phyloP scores from a whole-genome alignment of 2,329 filamentous ascomycete genomes.

The Sphaerulina populicola region DNA sequence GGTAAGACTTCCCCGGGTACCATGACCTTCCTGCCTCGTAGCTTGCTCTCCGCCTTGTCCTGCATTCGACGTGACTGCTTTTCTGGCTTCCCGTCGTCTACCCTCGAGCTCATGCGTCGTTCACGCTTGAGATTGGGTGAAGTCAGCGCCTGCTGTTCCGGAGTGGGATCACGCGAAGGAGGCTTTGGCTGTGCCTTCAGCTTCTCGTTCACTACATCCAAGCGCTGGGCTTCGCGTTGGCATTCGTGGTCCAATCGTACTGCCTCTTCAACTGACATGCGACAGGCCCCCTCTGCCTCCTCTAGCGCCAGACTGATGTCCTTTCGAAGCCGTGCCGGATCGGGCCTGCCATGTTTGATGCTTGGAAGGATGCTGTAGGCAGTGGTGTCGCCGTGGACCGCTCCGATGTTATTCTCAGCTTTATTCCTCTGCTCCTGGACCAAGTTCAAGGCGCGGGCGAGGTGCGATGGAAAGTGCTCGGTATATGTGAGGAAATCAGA shows the following conservation, averaged over 20 bases:
- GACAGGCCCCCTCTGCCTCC: slow-evolving; percentile 29
- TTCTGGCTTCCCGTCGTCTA: slow-evolving; percentile 25
- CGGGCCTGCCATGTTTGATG: slow-evolving; percentile 43
- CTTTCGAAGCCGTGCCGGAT: slow-evolving; percentile 45
- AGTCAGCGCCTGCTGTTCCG: slow-evolving; percentile 30
- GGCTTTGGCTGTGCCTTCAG: slow-evolving; percentile 54
- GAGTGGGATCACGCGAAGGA: slow-evolving; percentile 53
- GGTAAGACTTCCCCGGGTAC: slow-evolving; percentile 40
- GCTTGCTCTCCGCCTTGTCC: slow-evolving; percentile 31
- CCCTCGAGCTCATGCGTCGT: slow-evolving; percentile 25
- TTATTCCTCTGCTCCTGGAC: slow-evolving; percentile 47
- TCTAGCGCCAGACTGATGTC: slow-evolving; percentile 48
- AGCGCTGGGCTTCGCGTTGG: slow-evolving; percentile 40
- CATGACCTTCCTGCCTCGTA: slow-evolving; percentile 34
- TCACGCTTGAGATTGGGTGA: slow-evolving; percentile 32
- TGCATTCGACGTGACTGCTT: slow-evolving; percentile 22
- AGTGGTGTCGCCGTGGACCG: slow-evolving; percentile 43
- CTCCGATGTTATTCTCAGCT: slow-evolving; percentile 37
- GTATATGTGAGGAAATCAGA: slow-evolving; percentile 63
- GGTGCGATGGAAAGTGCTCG: slow-evolving; percentile 58
- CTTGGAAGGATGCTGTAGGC: slow-evolving; percentile 46
- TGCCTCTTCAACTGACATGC: slow-evolving; percentile 33
- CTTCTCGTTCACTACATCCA: slow-evolving; percentile 54
- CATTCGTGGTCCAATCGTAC: slow-evolving; percentile 31
- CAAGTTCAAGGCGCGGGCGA: slow-evolving; percentile 54